Evolutionary conservation across 768 basidiomycete species (phyloP).

Genomic region (Tulasnella sp.): DNA sequence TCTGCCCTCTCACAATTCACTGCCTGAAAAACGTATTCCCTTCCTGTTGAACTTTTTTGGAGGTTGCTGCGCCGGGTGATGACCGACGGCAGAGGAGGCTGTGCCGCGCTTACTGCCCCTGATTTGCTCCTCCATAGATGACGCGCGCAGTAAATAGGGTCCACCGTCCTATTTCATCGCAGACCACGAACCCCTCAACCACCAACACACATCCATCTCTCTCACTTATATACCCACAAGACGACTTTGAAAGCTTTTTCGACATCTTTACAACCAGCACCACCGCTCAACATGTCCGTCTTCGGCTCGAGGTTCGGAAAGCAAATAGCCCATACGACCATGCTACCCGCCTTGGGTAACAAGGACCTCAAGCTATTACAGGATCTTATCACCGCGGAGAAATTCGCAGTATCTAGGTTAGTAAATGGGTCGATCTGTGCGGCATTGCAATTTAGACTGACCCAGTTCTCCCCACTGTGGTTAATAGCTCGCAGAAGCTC

Average conservation of each 20-base stretch:
- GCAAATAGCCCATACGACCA: conserved; percentile 79
- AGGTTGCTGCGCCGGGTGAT: background rate
- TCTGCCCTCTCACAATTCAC: too few species aligned
- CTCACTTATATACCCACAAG: background rate
- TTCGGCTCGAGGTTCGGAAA: conserved; percentile 19
- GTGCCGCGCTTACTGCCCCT: background rate
- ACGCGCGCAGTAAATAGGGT: background rate
- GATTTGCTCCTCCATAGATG: background rate
- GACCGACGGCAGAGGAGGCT: background rate
- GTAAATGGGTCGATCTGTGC: conserved; percentile 22
- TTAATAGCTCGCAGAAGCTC: conserved; percentile 47
- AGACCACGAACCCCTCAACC: background rate
- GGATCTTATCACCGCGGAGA: conserved; percentile 83
- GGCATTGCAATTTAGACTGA: background rate
- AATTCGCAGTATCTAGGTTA: conserved; percentile 64
- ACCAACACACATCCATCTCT: too few species aligned
- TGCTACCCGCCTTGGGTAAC: conserved; percentile 59
- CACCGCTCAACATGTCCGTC: background rate
- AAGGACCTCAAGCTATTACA: conserved; percentile 72
- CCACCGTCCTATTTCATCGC: background rate
- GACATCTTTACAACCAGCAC: background rate
- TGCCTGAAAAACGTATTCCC: background rate
- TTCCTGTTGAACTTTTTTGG: background rate
- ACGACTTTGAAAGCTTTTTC: background rate
- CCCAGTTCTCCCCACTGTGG: background rate